Percentiles rank a stretch among this genome's conserved stretches.
Evolutionary conservation across 768 basidiomycete species (phyloP).

Genomic region (Xerocomellus dryophilus): DNA sequence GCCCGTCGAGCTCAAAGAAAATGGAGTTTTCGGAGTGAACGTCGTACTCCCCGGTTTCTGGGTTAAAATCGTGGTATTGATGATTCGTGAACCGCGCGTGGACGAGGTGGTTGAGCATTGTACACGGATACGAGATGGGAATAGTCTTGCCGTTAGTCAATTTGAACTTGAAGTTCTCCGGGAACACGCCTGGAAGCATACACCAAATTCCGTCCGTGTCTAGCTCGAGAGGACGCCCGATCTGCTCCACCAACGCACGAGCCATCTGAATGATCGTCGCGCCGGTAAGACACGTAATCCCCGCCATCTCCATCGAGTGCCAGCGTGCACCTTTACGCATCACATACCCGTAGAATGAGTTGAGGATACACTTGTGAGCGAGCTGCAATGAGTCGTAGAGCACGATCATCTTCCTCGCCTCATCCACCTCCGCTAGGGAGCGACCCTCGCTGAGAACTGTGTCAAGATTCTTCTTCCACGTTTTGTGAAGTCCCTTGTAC

Average conservation of each 20-base stretch:
- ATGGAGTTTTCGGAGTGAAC: slow-evolving; percentile 96
- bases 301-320: slow-evolving; percentile 99
- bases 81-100: slow-evolving; percentile 95
- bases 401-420: slow-evolving; percentile 99
- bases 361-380: slow-evolving; percentile 98
- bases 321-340: slow-evolving; percentile 99
- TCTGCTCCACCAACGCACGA: slow-evolving; percentile 92
- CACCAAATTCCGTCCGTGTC: slow-evolving; percentile 99
- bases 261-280: slow-evolving; percentile 99
- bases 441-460: slow-evolving; percentile 61
- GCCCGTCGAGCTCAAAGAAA: slow-evolving; percentile 98
- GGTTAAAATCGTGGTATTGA: slow-evolving; percentile 92
- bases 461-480: slow-evolving; percentile 99
- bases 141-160: slow-evolving; percentile 84
- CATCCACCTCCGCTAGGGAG: slow-evolving; percentile 83
- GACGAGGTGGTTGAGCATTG: slow-evolving; percentile 98
- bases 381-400: slow-evolving; percentile 97
- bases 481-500: slow-evolving; percentile 97
- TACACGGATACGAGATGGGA: slow-evolving; percentile 93
- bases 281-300: slow-evolving; percentile 96
- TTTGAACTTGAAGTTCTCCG: slow-evolving; percentile 97
- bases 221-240: slow-evolving; percentile 93
- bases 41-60: slow-evolving; percentile 77
- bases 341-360: slow-evolving; percentile 99
- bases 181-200: slow-evolving; percentile 97